These are phyloP conservation scores for Phragmites australis DNA, from an alignment of 176 grass and related monocot genomes.

Conservation along the genomic window DNA sequence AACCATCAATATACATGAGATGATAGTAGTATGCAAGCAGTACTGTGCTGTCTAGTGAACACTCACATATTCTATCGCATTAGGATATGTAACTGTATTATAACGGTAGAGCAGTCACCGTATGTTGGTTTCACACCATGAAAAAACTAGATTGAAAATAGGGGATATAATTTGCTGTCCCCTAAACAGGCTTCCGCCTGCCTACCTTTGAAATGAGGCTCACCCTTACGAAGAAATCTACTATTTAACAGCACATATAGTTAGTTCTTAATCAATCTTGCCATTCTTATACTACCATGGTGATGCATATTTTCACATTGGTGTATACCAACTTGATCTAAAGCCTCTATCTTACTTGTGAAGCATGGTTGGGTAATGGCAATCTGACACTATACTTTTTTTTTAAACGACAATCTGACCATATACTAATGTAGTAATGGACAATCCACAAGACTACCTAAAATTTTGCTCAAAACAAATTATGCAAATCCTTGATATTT, in stretches of 20 bases:
- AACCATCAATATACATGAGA: background rate
- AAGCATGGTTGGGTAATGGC: too few relatives aligned
- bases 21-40: background rate
- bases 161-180: background rate
- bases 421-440: slow-evolving; percentile 1
- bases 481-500: slow-evolving; percentile 22
- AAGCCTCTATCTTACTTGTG: background rate
- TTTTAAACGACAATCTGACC: background rate
- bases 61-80: background rate
- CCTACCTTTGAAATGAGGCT: background rate
- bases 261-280: background rate
- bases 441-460: background rate
- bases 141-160: background rate
- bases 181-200: background rate
- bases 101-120: background rate
- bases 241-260: slow-evolving; percentile 13
- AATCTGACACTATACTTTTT: background rate
- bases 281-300: background rate
- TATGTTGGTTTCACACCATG: background rate
- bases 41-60: background rate
- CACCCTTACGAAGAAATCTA: background rate
- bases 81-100: background rate
- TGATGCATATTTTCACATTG: background rate
- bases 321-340: background rate
- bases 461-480: background rate